A percentile compares a stretch with the other conserved stretches of the same genome.
These are phyloP conservation scores for Pseudogymnoascus sp. DNA, from an alignment of 2,329 filamentous ascomycete species.

Conservation along the genomic window DNA sequence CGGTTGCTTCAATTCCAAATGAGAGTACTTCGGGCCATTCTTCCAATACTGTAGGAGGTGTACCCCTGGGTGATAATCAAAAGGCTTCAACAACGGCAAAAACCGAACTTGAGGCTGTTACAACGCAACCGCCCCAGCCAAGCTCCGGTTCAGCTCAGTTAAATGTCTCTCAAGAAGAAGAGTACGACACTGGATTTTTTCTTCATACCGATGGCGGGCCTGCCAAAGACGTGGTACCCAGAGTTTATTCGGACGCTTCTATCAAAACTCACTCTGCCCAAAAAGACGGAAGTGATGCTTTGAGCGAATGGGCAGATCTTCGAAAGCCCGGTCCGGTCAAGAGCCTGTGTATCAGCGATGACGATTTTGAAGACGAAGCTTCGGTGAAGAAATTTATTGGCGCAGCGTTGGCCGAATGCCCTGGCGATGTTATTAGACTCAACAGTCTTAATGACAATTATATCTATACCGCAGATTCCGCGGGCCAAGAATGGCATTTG, in stretches of 20 bases:
- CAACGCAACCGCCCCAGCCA: neutral
- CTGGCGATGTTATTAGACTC: neutral
- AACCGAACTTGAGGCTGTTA: neutral
- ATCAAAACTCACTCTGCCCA: neutral
- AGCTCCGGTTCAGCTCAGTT: neutral
- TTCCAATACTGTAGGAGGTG: neutral
- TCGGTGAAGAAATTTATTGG: constrained; percentile 8
- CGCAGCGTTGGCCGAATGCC: neutral
- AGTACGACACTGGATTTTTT: neutral
- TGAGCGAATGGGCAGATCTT: neutral
- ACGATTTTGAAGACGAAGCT: neutral
- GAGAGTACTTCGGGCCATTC: neutral
- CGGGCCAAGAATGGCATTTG: neutral
- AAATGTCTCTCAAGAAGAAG: neutral
- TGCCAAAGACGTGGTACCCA: neutral
- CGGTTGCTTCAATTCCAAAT: neutral
- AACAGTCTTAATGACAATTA: neutral
- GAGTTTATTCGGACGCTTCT: neutral
- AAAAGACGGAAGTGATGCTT: neutral
- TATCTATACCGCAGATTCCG: neutral
- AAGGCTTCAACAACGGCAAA: neutral
- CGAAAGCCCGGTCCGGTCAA: constrained; percentile 4
- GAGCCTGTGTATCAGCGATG: constrained; percentile 1
- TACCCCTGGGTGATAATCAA: neutral
- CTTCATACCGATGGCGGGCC: neutral